These are phyloP conservation scores for Leccinum longicurvipes DNA, from an alignment of 768 basidiomycete genomes.

Conservation along the genomic window DNA sequence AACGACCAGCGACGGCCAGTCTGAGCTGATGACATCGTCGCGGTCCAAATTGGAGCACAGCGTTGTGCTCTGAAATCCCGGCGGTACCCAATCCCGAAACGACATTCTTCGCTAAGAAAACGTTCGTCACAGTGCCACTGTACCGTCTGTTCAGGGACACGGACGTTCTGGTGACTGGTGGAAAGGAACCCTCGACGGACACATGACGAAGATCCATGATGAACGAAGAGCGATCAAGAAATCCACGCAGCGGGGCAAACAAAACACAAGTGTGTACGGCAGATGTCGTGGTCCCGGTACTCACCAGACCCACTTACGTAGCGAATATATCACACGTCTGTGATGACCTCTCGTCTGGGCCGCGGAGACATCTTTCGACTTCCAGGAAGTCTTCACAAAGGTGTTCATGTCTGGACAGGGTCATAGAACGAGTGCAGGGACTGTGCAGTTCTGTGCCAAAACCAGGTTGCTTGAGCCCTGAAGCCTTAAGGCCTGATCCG, in stretches of 20 bases:
- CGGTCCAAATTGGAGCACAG: background rate
- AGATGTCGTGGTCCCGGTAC: background rate
- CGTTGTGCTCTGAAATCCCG: background rate
- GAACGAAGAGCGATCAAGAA: background rate
- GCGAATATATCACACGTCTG: background rate
- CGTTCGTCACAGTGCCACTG: background rate
- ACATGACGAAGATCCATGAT: background rate
- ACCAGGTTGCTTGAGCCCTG: background rate
- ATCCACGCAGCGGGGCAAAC: background rate
- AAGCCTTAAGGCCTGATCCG: conserved; percentile 1
- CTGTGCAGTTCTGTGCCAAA: background rate
- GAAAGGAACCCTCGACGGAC: background rate
- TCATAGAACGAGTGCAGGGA: background rate
- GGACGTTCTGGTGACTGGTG: background rate
- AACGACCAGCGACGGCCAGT: background rate
- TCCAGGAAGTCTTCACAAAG: conserved; percentile 2
- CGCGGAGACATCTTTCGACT: conserved; percentile 7
- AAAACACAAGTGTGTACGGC: background rate
- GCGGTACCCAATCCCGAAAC: background rate
- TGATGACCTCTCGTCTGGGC: background rate
- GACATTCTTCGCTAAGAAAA: background rate
- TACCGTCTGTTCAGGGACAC: background rate
- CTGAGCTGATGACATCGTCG: background rate
- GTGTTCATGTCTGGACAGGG: background rate
- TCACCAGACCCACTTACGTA: background rate